phyloP scores from a whole-genome alignment of 805 yeast species.

The Cyberlindnera sargentensis region DNA sequence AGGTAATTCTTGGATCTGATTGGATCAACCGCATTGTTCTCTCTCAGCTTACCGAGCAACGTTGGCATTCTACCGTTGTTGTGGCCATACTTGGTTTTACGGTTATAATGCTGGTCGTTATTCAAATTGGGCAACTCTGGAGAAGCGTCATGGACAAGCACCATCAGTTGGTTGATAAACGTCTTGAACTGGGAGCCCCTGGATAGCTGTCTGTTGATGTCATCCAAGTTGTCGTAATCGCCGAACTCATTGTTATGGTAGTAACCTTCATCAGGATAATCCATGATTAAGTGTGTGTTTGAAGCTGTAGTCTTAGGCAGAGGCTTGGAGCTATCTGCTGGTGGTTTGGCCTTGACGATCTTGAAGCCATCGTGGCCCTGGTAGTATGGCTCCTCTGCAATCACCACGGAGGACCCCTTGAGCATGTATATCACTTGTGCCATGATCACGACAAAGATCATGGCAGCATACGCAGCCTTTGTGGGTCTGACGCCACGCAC shows the following conservation, averaged over 20 bases:
- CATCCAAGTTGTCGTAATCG: slow-evolving; percentile 5
- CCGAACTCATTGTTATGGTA: slow-evolving; percentile 6
- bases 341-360: slow-evolving; percentile 2
- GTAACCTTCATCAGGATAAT: slow-evolving; percentile 15
- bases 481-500: no score
- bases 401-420: no score
- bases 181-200: slow-evolving; percentile 9
- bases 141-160: slow-evolving; percentile 8
- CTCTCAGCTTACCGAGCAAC: slow-evolving; percentile 19
- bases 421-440: no score
- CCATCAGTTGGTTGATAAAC: slow-evolving; percentile 16
- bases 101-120: slow-evolving; percentile 19
- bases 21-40: slow-evolving; percentile 20
- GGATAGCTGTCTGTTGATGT: slow-evolving; percentile 9
- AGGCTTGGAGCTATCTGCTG: slow-evolving; percentile 2
- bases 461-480: no score
- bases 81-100: slow-evolving; percentile 6
- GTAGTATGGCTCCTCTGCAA: no score
- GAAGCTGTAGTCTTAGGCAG: slow-evolving; percentile 2
- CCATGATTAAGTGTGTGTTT: slow-evolving; percentile 10
- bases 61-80: slow-evolving; percentile 19
- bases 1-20: slow-evolving; percentile 20
- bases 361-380: no score
- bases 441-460: no score
- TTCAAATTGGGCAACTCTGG: slow-evolving; percentile 17